Base-by-base conservation (phyloP, 2,329 filamentous ascomycete species). In the Cladophialophora psammophila region DNA sequence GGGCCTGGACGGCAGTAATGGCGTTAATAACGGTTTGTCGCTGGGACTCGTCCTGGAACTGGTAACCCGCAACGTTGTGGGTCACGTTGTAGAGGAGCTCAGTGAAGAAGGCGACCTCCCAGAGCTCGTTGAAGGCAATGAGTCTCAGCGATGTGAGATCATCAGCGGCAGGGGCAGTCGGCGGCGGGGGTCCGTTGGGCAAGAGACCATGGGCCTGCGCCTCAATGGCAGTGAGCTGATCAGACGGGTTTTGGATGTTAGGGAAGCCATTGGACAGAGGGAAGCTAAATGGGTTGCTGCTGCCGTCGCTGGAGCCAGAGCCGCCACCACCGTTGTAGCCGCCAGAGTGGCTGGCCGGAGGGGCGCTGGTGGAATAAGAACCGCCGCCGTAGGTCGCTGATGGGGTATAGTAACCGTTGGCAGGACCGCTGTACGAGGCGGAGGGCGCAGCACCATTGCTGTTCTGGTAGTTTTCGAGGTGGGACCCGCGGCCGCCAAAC, bases 41-140 rank as follows among this genome's bases (percentile, higher is more conserved):
- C 42, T 79, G 77, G 10, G 79, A 75, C 0, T 78, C 75, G 35
- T 84, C 80, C 3, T 81, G 71, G 67, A 82, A 76, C 66, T 81
- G 79, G 74, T 87, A 91, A 0, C 87, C 86, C 0, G 76, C 65
- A 0, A 72, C 68, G 55, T 68, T 67, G 61, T 69, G 66, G 42
- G 89, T 91, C 73, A 93, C 84, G 76, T 92, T 92, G 59, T 80
- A 73, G 20, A 91, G 78, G 10, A 93, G 81, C 3, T 87, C 85
- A 50, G 82, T 82, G 81, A 92, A 92, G 76, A 84, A 92, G 10
- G 88, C 87, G 0, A 88, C 87, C 76, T 92, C 90, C 70, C 90
- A 90, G n/a, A 90, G 78, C 76, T 92, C 90, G 71, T 91, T 91
- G 76, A 90, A 87, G 3, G 88, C 87, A 64, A 92, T 88, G 42